These are phyloP conservation scores for Phytophthora uliginosa DNA, from an alignment of 352 stramenopile genomes.

Conservation along the genomic window DNA sequence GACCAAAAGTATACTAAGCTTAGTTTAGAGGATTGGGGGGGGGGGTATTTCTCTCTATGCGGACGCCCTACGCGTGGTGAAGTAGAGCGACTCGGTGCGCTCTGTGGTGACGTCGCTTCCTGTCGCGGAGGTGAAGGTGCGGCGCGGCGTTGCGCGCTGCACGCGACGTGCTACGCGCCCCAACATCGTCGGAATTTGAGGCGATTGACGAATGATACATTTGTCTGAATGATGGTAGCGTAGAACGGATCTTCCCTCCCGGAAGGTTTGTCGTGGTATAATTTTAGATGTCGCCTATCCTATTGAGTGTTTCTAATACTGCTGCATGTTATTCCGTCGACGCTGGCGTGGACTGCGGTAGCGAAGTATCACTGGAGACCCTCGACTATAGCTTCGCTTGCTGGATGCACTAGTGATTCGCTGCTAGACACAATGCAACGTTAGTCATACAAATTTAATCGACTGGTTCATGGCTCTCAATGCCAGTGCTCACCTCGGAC, in stretches of 20 bases:
- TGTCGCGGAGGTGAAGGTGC: constrained; percentile 22
- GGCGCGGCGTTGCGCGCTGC: constrained; percentile 12
- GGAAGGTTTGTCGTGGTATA: neutral
- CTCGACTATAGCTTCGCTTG: constrained; percentile 7
- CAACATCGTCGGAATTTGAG: constrained; percentile 31
- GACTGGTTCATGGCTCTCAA: neutral
- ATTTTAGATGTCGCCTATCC: constrained; percentile 33
- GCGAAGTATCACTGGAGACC: constrained; percentile 4
- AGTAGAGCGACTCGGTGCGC: constrained; percentile 53
- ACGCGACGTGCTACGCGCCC: constrained; percentile 24
- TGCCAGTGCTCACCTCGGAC: constrained; percentile 29
- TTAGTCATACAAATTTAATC: constrained; percentile 2
- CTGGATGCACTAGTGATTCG: constrained; percentile 2
- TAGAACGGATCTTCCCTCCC: constrained; percentile 13
- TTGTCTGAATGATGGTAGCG: constrained; percentile 21
- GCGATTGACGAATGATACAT: constrained; percentile 14
- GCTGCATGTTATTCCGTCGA: neutral
- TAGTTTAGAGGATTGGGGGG: neutral
- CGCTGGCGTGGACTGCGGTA: constrained; percentile 19
- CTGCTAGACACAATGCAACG: constrained; percentile 10
- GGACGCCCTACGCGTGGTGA: constrained; percentile 68
- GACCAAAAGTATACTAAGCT: neutral
- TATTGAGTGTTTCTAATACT: constrained; percentile 12
- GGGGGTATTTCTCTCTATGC: neutral
- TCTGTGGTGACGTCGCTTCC: neutral